Evolutionary conservation across 2,329 filamentous ascomycete genomes (phyloP).

Genomic region (Fusarium sororula): DNA sequence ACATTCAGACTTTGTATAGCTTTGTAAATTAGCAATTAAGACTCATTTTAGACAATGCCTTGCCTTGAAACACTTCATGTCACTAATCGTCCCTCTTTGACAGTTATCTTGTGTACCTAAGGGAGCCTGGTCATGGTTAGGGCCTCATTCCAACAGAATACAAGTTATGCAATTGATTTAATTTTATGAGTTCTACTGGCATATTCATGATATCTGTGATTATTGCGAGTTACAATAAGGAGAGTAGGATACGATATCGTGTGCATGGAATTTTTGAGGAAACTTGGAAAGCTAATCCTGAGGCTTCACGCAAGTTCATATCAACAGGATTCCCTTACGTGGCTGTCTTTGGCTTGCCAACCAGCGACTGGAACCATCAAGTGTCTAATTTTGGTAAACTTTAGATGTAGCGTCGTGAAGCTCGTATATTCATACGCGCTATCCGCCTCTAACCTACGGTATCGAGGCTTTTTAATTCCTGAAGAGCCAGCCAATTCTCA

Average conservation of each 20-base stretch:
- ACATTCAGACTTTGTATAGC: constrained; percentile 20
- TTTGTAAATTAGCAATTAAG: constrained; percentile 33
- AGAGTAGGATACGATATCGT: too few relatives aligned
- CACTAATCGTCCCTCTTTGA: background rate
- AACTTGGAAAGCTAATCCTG: background rate
- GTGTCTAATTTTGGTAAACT: too few relatives aligned
- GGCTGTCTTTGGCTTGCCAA: background rate
- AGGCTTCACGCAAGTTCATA: background rate
- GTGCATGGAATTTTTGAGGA: too few relatives aligned
- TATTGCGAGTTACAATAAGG: background rate
- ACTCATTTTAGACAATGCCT: background rate
- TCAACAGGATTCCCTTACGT: background rate
- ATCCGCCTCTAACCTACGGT: constrained; percentile 23
- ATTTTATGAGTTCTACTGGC: too few relatives aligned
- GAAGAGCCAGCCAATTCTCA: constrained; percentile 4
- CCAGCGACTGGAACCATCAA: background rate
- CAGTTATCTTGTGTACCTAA: background rate
- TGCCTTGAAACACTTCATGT: background rate
- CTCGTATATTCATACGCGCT: constrained; percentile 32
- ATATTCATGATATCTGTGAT: background rate
- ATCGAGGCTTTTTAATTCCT: constrained; percentile 8
- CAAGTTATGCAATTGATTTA: too few relatives aligned
- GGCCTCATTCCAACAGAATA: background rate
- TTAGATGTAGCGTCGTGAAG: constrained; percentile 1
- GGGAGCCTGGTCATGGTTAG: background rate